Base-by-base conservation (phyloP, 208 protist genomes). In the Leishmania martiniquensis region DNA sequence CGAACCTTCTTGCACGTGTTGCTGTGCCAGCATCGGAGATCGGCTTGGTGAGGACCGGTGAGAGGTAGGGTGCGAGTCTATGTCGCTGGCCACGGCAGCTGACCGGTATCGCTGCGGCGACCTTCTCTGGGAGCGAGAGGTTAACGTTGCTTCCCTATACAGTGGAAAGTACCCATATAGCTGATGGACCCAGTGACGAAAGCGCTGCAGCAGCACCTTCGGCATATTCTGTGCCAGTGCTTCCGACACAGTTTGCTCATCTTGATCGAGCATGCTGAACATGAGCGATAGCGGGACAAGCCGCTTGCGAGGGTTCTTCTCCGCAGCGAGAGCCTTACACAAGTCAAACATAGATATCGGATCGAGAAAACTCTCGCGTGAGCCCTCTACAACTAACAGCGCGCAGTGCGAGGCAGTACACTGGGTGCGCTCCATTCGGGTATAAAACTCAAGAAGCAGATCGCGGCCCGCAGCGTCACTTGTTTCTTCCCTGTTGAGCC, bases 261-360 rank as follows among this genome's bases (percentile, higher is more conserved):
- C 90, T 81, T 96, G 91, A 62, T 93, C 90, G 47, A 97, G 87
- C 86, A 90, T 87, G 63, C 90, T 93, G 83, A 95, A 96, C 83
- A 91, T 91, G 10, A 97, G 80, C 20, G 90, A 95, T 25, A 97
- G 83, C 20, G 90, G 85, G 6, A 96, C 81, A 49, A 97, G 82
- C 7, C 93, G 84, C 68, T 95, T 95, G 72, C 86, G 73, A 22
- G 90, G 81, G 72, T 67, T 85, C 45, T 91, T 87, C 65, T 97
- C 91, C n/a, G 87, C 76, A 47, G 89, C 68, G n/a, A 97, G 83
- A 37, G 79, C 76, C 69, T 82, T 89, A 78, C 90, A 96, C 63
- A 96, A 80, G 73, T 97, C 93, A 62, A 89, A 81, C 84, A 94
- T 92, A 44, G 87, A 85, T 29, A 95, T 77, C 39, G 93, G 90